Evolutionary conservation across 1,284 basidiomycete genomes (phyloP), one percentile per base, ranked within the genome.

Genomic region (Malassezia arunalokei): DNA sequence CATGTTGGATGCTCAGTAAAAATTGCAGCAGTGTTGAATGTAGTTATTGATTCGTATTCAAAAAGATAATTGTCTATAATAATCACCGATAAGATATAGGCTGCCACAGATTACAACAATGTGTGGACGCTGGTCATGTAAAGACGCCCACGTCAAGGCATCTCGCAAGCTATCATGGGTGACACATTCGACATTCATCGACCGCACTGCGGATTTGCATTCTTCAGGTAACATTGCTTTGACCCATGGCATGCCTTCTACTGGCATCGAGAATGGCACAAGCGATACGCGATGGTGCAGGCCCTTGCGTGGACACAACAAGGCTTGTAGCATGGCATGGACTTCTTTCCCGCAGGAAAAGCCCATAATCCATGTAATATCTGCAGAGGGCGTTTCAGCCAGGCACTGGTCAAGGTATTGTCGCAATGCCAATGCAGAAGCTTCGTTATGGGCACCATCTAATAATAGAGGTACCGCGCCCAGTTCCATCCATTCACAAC

Each of bases 391-490:
- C 8, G 47, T 39, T 5, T 58, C 37, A 1, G 43, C 33, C 3
- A 68, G 31, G 46, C 61, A 68, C 11, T 28, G 17, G 17, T 80
- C 77, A 51, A 96, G 75, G 71, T 90, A 96, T 5, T 76, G 69
- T 1, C 82, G 78, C 7, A 99, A 79, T 0, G 81, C 81, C 15
- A 72, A 60, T 0, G 88, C 80, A 0, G 89, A 90, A 5, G 86
- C 83, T n/a, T 82, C 76, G 68, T 99, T 99, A 73, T 99, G 94
- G 0, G 94, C 92, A 3, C 94, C 94, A 68, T 99, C 94, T 2
- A 85, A 83, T 6, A 98, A 78, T 39, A 62, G 46, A 33, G 44
- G 45, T 15, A 43, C 9, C 11, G 2, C 33, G 15, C 11, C 11
- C 6, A 64, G 82, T 77, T 74, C 80, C 8, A 77, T 47, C 77